Base-by-base conservation (phyloP, 345 rosid genomes). In the Brassica incana region DNA sequence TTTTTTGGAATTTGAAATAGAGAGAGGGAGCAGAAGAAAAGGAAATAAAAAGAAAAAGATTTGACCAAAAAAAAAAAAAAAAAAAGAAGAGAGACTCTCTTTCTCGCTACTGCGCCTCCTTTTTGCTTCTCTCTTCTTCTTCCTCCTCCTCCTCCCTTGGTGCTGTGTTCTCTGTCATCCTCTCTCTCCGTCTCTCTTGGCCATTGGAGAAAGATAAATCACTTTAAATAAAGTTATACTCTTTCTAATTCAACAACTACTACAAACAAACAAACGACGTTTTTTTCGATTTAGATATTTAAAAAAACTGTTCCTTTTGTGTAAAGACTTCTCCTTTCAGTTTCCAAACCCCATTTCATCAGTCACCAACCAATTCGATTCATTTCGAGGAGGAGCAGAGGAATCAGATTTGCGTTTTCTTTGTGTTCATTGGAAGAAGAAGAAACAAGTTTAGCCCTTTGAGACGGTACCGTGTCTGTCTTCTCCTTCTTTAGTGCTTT, bases 1-100 rank as follows among this genome's bases (percentile, higher is more conserved):
- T 40, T 15, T 52, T 4, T 65, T 20, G 76, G 79, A 80, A 75
- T 75, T 80, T 80, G 83, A 80, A 80, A 80, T 69, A 75, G 79
- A 80, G 83, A 80, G 79, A 80, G 83, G 79, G 83, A 75, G 79
- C 0, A 29, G 32, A 4, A 29, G 32, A 29, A 80, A 73, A 74
- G 4, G 1, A 45, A 8, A 29, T 45, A 16, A 14, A 30, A 14
- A 18, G 43, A 43, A 67, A 69, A 35, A 65, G 79, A 72, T 64
- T 80, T n/a, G 18, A n/a, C 18, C 58, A 45, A 4, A 2, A 50
- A 48, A 48, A 48, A 70, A 5, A 60, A 43, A 43, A 61, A 80
- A 38, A 80, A 64, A 75, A 43, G 27, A 80, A 38, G 74, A 48
- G 62, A 9, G 64, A 7, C n/a, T 59, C n/a, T 59, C 29, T 59